Percentiles rank a stretch among this genome's conserved stretches.
These are phyloP conservation scores for Allantophomopsis cytisporea DNA, from an alignment of 2,329 filamentous ascomycete species.

Conservation along the genomic window DNA sequence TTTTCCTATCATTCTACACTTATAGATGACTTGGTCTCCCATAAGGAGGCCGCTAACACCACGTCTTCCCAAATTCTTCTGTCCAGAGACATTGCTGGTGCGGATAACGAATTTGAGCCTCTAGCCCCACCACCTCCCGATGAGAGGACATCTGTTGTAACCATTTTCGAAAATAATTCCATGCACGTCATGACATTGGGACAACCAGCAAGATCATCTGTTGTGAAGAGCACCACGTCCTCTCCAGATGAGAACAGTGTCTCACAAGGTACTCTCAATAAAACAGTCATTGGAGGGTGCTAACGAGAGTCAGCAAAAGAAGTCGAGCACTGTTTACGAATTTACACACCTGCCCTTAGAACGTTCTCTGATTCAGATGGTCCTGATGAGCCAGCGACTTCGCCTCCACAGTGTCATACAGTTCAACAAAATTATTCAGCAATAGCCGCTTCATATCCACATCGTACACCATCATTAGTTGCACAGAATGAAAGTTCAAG, in stretches of 20 bases:
- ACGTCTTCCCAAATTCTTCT: conserved; percentile 33
- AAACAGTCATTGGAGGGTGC: too few relatives aligned
- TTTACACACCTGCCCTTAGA: too few relatives aligned
- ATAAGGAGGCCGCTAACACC: conserved; percentile 12
- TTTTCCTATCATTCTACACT: conserved; percentile 11
- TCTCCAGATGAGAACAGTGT: too few relatives aligned
- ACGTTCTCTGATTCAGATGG: too few relatives aligned
- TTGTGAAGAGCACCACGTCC: not conserved
- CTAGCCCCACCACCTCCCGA: not conserved
- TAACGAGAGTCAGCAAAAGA: too few relatives aligned
- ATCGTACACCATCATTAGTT: not conserved
- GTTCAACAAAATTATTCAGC: too few relatives aligned
- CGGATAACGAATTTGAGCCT: conserved; percentile 13
- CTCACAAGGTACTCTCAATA: too few relatives aligned
- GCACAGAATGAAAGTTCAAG: not conserved
- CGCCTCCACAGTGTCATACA: too few relatives aligned
- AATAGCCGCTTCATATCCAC: too few relatives aligned
- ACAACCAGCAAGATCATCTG: conserved; percentile 5
- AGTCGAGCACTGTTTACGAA: too few relatives aligned
- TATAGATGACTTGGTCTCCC: conserved; percentile 8
- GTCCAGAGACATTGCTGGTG: conserved; percentile 26
- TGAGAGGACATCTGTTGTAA: conserved; percentile 8
- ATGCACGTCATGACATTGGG: conserved; percentile 15
- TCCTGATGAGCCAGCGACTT: too few relatives aligned
- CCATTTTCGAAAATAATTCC: conserved; percentile 13